Percentiles rank a stretch among this genome's conserved stretches.
phyloP scores from a whole-genome alignment of 164 flowering plant species.

The Stephania japonica region DNA sequence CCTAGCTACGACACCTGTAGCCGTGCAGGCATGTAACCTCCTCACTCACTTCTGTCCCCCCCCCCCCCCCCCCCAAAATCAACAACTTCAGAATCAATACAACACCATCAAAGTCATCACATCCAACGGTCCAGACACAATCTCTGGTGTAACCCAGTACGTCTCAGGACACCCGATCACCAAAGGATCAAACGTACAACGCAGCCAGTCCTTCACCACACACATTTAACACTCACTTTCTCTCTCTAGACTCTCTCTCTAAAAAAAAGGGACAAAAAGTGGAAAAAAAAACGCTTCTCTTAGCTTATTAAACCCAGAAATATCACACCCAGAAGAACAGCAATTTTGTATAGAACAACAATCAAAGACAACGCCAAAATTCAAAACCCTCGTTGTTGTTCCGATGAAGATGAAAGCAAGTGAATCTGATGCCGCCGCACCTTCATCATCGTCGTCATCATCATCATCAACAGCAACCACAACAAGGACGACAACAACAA shows the following conservation, averaged over 20 bases:
- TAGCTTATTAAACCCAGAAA: constrained; percentile 4
- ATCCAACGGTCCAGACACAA: not conserved
- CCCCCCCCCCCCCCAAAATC: not conserved
- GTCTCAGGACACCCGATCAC: not conserved
- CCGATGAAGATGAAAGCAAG: constrained; percentile 8
- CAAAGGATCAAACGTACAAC: not conserved
- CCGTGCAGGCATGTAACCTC: not conserved
- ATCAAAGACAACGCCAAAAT: not conserved
- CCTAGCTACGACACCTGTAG: not conserved
- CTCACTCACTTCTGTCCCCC: too few relatives aligned
- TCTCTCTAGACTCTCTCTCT: not conserved
- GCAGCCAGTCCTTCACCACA: not conserved
- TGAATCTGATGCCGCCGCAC: constrained; percentile 6
- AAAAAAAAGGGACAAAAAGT: not conserved
- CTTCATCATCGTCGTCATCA: constrained; percentile 10
- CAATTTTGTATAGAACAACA: not conserved
- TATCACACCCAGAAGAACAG: not conserved
- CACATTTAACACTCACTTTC: not conserved
- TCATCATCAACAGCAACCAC: not conserved
- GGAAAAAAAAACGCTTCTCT: not conserved
- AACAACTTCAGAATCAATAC: not conserved
- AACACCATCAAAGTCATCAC: not conserved
- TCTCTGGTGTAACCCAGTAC: not conserved
- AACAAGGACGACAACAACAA: too few relatives aligned
- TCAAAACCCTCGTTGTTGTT: not conserved